Evolutionary conservation across 2,329 filamentous ascomycete species (phyloP), one percentile per base, ranked within the genome.

Genomic region (Knufia fluminis): DNA sequence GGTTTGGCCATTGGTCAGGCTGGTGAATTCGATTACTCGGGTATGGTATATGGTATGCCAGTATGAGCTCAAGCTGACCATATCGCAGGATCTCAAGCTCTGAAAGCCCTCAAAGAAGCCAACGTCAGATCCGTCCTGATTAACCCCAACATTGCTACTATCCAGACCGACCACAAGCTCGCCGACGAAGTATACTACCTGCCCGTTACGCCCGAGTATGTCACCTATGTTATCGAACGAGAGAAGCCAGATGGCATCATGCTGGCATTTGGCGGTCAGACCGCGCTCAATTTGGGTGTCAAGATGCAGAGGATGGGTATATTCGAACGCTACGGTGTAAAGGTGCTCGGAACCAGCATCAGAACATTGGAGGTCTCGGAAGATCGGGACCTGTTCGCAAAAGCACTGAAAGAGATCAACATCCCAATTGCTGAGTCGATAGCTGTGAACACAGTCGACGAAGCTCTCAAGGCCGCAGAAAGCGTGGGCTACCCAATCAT

Each of bases 161-260:
- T 97, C 64, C 91, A 97, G 73, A 97, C 91, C 61, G 89, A 94
- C 68, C 91, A 97, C 76, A 83, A 85, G 63, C 85, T 97, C 65
- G 89, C 89, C 64, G 91, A 97, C 66, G 90, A 97, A 73, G 86
- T 97, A 63, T 97, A 97, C 77, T 97, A 96, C 71, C 83, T 97
- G 32, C 92, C 92, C 50, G 90, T 98, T 62, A 98, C 92, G 16
- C 86, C 91, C 57, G 91, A 97, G 77, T 98, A 97, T 71, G 90
- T 96, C 65, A 85, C 85, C 63, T 91, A 97, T 70, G 91, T 98
- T 54, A 97, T 98, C 66, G 89, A 97, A 75, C 84, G 86, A 64
- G 92, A 97, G 72, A 81, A 83, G 66, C 92, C 92, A 36, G 92
- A 98, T 74, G 92, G 91, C 62, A 94, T 98, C 68, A 92, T 97